Conservation (phyloP, 164 flowering plant species). For the Taxillus chinensis region DNA sequence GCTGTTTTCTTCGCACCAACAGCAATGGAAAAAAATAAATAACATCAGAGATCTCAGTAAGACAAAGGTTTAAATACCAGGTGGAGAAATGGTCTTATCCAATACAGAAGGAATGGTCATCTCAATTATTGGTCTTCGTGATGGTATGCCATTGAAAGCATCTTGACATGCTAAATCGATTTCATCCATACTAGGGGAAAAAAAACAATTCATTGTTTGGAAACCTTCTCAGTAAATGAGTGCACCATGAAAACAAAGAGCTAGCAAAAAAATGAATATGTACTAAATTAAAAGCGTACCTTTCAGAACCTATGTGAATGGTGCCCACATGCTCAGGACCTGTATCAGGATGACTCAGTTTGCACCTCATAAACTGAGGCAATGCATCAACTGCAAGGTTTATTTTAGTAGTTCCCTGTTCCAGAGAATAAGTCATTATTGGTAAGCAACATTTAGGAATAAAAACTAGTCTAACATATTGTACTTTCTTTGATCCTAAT, state of each 20-base stretch:
- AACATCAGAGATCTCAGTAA: background rate
- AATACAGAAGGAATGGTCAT: slow-evolving; percentile 94
- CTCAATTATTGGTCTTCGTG: slow-evolving; percentile 80
- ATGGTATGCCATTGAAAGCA: slow-evolving; percentile 76
- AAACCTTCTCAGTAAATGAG: too few relatives aligned
- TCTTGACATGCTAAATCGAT: slow-evolving; percentile 73
- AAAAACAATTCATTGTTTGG: too few relatives aligned
- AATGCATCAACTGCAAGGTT: slow-evolving; percentile 74
- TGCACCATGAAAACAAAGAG: background rate
- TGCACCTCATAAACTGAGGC: slow-evolving; percentile 75
- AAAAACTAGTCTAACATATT: background rate
- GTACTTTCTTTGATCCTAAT: too few relatives aligned
- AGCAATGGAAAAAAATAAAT: background rate
- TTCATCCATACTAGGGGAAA: slow-evolving; percentile 62
- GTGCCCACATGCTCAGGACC: slow-evolving; percentile 95
- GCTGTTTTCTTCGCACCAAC: background rate
- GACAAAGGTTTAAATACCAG: slow-evolving; percentile 33
- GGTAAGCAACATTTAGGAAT: background rate
- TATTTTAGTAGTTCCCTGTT: slow-evolving; percentile 87
- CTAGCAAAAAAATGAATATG: background rate
- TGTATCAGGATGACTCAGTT: slow-evolving; percentile 32
- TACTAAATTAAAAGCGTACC: slow-evolving; percentile 24
- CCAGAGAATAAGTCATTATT: slow-evolving; percentile 5
- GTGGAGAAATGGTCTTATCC: slow-evolving; percentile 92
- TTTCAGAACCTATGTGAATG: slow-evolving; percentile 93